Evolutionary conservation across 768 basidiomycete species (phyloP).

Genomic region (Clavaria fumosa): DNA sequence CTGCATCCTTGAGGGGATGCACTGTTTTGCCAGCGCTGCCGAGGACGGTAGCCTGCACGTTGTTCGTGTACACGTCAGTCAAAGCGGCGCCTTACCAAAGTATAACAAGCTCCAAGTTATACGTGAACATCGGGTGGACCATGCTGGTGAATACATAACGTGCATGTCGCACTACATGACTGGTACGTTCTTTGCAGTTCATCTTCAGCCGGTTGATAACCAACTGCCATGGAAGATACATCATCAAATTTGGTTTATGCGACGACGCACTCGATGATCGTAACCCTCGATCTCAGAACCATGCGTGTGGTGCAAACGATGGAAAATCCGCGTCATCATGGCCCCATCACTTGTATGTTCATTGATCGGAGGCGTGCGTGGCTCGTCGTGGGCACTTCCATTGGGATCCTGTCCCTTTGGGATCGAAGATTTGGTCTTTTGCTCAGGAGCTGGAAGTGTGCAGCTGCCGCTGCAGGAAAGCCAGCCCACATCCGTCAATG

Average conservation of each 20-base stretch:
- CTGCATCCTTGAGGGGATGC: conserved; percentile 71
- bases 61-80: conserved; percentile 64
- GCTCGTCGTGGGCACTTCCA: conserved; percentile 79
- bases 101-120: conserved; percentile 68
- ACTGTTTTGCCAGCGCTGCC: conserved; percentile 81
- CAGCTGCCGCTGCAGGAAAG: conserved; percentile 34
- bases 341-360: conserved; percentile 75
- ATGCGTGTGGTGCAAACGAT: conserved; percentile 65
- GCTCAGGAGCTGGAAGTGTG: conserved; percentile 77
- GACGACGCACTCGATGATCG: conserved; percentile 66
- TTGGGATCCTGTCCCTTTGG: conserved; percentile 80
- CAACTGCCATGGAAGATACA: conserved; percentile 30
- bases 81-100: conserved; percentile 59
- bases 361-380: conserved; percentile 75
- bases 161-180: conserved; percentile 71
- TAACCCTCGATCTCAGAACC: conserved; percentile 69
- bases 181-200: conserved; percentile 29
- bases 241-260: conserved; percentile 76
- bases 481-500: conserved; percentile 56
- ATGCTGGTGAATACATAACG: conserved; percentile 66
- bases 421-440: conserved; percentile 87
- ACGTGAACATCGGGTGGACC: conserved; percentile 65
- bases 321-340: conserved; percentile 74
- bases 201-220: not conserved
- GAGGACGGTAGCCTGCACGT: conserved; percentile 77